phyloP scores from a whole-genome alignment of 352 stramenopile genomes.

The Halophytophthora polymorphica region DNA sequence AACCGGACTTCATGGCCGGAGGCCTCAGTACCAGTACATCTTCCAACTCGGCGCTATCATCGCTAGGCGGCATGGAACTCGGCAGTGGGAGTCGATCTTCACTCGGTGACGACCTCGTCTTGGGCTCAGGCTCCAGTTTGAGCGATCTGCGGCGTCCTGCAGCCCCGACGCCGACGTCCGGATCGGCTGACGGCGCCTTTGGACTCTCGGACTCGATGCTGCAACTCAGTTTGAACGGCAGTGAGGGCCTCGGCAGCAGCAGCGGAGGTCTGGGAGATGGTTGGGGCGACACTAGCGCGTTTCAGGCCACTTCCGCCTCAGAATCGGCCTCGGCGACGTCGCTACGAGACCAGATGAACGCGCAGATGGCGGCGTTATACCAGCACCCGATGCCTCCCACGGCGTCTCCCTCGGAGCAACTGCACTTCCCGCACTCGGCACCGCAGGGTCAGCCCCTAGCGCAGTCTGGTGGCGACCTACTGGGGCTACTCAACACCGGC shows the following conservation, averaged over 20 bases:
- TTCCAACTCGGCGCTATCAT: slow-evolving; percentile 5
- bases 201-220: slow-evolving; percentile 49
- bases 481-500: slow-evolving; percentile 32
- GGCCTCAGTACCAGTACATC: slow-evolving; percentile 13
- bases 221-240: slow-evolving; percentile 24
- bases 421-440: slow-evolving; percentile 21
- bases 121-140: slow-evolving; percentile 5
- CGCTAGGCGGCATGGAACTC: slow-evolving; percentile 19
- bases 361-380: slow-evolving; percentile 74
- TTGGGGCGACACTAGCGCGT: slow-evolving; percentile 13
- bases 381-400: slow-evolving; percentile 23
- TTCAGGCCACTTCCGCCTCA: slow-evolving; percentile 13
- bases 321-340: slow-evolving; percentile 23
- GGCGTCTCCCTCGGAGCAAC: slow-evolving; percentile 5
- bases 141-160: slow-evolving; percentile 2
- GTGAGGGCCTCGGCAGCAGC: slow-evolving; percentile 6
- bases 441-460: slow-evolving; percentile 31
- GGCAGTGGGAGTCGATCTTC: not conserved
- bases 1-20: slow-evolving; percentile 17
- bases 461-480: slow-evolving; percentile 31
- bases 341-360: slow-evolving; percentile 74
- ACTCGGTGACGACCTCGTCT: slow-evolving; percentile 12
- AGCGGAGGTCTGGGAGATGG: slow-evolving; percentile 8
- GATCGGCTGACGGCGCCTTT: slow-evolving; percentile 18
- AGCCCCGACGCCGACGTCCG: slow-evolving; percentile 5